These are phyloP conservation scores for Hypericum perforatum DNA, from an alignment of 345 rosid species.

Conservation along the genomic window DNA sequence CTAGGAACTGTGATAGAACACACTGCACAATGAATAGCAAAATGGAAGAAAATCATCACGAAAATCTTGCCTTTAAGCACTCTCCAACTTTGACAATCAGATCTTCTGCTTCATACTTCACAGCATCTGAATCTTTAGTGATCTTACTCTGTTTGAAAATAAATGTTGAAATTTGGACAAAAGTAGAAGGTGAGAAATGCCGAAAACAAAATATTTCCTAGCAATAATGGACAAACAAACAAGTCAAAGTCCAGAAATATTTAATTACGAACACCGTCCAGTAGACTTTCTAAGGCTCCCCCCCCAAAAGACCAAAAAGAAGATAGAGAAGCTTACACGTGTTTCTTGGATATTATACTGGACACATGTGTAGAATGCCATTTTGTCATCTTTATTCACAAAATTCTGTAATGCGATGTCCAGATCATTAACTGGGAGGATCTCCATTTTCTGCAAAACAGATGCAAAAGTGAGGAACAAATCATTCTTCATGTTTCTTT, in stretches of 20 bases:
- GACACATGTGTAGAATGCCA: constrained; percentile 80
- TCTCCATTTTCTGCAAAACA: constrained; percentile 88
- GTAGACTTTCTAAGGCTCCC: constrained; percentile 1
- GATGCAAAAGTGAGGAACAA: not conserved
- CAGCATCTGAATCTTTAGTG: constrained; percentile 60
- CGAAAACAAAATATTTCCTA: no score
- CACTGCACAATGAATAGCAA: not conserved
- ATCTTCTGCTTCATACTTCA: constrained; percentile 63
- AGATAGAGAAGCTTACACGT: constrained; percentile 47
- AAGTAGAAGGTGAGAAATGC: not conserved
- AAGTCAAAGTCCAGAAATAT: no score
- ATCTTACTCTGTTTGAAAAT: constrained; percentile 52
- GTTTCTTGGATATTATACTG: constrained; percentile 90
- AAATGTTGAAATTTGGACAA: constrained; percentile 11
- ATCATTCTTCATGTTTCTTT: no score
- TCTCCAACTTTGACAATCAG: constrained; percentile 85
- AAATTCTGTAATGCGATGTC: constrained; percentile 89
- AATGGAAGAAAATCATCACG: not conserved
- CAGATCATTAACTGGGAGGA: constrained; percentile 92
- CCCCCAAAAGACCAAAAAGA: constrained; percentile 4
- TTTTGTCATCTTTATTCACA: constrained; percentile 93
- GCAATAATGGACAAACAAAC: no score
- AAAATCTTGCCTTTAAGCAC: constrained; percentile 73
- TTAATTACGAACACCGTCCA: constrained; percentile 3
- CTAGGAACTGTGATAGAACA: no score